Evolutionary conservation across 441 rosid species (phyloP).

Genomic region (Populus hybrid): DNA sequence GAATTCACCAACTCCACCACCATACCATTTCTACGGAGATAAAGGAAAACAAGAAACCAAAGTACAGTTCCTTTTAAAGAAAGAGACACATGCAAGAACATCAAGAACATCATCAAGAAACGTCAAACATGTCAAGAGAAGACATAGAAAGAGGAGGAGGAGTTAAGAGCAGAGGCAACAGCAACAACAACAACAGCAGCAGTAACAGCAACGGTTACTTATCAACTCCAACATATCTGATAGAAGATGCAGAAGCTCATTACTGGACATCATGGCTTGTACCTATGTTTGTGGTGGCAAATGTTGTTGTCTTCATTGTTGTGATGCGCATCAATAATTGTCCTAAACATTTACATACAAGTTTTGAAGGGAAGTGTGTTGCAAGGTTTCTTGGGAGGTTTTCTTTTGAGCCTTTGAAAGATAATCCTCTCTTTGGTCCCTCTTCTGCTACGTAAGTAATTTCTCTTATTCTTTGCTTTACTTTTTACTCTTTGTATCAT

Average conservation of each 20-base stretch:
- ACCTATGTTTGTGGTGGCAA: constrained; percentile 67
- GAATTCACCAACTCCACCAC: not conserved
- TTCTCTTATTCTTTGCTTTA: not conserved
- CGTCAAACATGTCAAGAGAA: constrained; percentile 25
- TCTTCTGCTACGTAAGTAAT: constrained; percentile 71
- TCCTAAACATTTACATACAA: constrained; percentile 48
- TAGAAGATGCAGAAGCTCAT: constrained; percentile 39
- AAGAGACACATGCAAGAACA: not conserved
- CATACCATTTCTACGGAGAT: constrained; percentile 6
- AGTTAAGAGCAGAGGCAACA: constrained; percentile 12
- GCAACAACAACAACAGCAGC: too few relatives aligned
- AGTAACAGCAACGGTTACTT: not conserved
- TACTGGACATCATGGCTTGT: constrained; percentile 87
- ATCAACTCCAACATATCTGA: constrained; percentile 31
- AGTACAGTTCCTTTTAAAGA: not conserved
- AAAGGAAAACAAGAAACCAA: not conserved
- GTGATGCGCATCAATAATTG: constrained; percentile 80
- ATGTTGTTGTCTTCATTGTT: constrained; percentile 55
- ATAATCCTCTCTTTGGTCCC: constrained; percentile 94
- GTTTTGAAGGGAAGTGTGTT: constrained; percentile 51
- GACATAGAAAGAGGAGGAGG: constrained; percentile 40
- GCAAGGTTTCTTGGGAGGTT: constrained; percentile 68
- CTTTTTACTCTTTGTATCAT: not conserved
- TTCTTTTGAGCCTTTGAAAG: constrained; percentile 76
- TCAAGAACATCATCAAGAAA: not conserved